A percentile compares a stretch with the other conserved stretches of the same genome.
Evolutionary conservation across 495 filamentous ascomycete species (phyloP).

Genomic region (Xylaria curta): DNA sequence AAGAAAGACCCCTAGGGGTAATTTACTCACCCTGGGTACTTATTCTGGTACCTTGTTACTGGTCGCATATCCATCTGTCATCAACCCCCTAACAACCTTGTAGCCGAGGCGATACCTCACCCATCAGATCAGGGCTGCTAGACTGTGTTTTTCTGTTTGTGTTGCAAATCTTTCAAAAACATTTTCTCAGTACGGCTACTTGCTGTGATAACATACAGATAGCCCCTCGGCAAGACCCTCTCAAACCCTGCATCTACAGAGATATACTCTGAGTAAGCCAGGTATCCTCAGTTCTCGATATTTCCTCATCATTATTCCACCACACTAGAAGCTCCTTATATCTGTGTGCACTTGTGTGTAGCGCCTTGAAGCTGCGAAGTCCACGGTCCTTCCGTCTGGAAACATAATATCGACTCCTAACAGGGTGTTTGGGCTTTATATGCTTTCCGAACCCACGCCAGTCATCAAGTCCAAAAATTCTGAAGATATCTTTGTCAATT

Average conservation of each 20-base stretch:
- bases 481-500: background rate
- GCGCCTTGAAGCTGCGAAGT: too few relatives aligned
- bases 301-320: background rate
- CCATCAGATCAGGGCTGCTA: background rate
- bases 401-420: background rate
- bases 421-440: background rate
- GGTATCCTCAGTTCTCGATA: background rate
- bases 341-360: background rate
- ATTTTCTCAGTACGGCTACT: background rate
- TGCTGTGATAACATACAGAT: background rate
- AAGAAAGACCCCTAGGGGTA: background rate
- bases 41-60: background rate
- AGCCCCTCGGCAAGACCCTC: background rate
- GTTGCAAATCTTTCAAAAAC: background rate
- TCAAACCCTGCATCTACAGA: background rate
- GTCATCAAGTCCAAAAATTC: background rate
- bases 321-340: background rate
- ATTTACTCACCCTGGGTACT: background rate
- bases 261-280: background rate
- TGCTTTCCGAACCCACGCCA: background rate
- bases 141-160: background rate
- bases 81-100: background rate
- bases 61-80: background rate
- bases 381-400: background rate
- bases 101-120: slow-evolving; percentile 1